Base-by-base conservation (phyloP, 306 rosid species). In the Cicer yamashitae region DNA sequence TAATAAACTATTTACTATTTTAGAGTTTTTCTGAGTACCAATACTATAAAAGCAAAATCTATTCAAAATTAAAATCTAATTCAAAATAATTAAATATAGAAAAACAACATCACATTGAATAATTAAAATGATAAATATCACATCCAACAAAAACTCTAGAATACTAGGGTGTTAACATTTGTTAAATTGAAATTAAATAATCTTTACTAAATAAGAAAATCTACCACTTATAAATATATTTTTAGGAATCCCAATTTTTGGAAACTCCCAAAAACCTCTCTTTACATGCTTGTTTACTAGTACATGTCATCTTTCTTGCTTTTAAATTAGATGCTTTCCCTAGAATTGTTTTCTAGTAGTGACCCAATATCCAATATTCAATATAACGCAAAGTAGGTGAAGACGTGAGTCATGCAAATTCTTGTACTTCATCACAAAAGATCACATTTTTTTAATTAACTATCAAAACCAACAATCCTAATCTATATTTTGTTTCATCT, bases 291-390 rank as follows among this genome's bases (percentile, higher is more conserved):
- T 67, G 77, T 61, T 43, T 57, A 52, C 20, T 77, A 58, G 70
- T 57, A 74, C 30, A 8, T 76, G 85, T 85, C 83, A 30, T 3
- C 5, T 63, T 80, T 79, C 75, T 67, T 56, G 75, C 70, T 60
- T 81, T 60, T 30, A 52, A 53, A 70, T 50, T 64, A 37, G 74
- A 44, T 51, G 82, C 70, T 77, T 73, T 77, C 58, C 45, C 8
- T n/a, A 78, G 61, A 45, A 63, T 72, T 78, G 60, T 74, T 74
- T 74, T 41, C 61, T 51, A 39, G 79, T 51, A 39, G 79, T 65
- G 60, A n/a, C 78, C 67, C 60, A 63, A 22, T 47, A 25, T 43
- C 67, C 60, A 63, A 22, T 47, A 25, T 43, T 77, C 37, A 54
- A 73, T 50, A 71, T 53, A 57, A 62, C 8, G 66, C 43, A 46